Evolutionary conservation across 441 rosid genomes (phyloP).

Genomic region (Omphalea diandra): DNA sequence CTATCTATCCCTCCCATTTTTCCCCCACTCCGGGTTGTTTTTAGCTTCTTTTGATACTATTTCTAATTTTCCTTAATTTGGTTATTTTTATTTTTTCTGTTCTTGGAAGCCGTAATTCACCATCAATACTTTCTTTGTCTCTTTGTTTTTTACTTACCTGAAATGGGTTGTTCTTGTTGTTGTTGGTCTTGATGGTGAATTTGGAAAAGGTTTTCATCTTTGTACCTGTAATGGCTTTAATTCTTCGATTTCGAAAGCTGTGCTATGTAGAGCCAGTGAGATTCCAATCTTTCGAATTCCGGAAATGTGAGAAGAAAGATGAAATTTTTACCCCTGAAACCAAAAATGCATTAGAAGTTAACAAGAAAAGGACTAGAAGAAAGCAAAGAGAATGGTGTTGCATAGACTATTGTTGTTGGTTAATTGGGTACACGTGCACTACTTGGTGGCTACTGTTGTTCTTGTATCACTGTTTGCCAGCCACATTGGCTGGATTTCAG

Average conservation of each 20-base stretch:
- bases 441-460: constrained; percentile 60
- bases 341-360: constrained; percentile 19
- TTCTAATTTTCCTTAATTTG: no score
- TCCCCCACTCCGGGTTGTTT: not conserved
- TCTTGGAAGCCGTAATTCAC: no score
- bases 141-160: not conserved
- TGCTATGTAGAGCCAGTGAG: constrained; percentile 34
- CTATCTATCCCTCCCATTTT: not conserved
- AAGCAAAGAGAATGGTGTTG: constrained; percentile 38
- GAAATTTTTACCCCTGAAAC: constrained; percentile 17
- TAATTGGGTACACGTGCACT: constrained; percentile 52
- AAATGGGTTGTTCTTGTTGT: constrained; percentile 23
- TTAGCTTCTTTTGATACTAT: no score
- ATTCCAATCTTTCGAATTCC: constrained; percentile 27
- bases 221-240: constrained; percentile 43
- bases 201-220: not conserved
- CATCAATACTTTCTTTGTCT: not conserved
- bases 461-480: constrained; percentile 45
- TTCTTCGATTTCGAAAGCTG: constrained; percentile 46
- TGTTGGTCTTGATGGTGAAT: constrained; percentile 19
- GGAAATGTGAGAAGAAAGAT: constrained; percentile 26
- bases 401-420: constrained; percentile 50
- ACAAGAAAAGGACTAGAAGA: constrained; percentile 22
- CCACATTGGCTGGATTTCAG: constrained; percentile 42
- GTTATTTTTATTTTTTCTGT: no score